These are phyloP conservation scores for Aspergillus brunneoviolaceus DNA, from an alignment of 2,329 filamentous ascomycete genomes.

Conservation along the genomic window DNA sequence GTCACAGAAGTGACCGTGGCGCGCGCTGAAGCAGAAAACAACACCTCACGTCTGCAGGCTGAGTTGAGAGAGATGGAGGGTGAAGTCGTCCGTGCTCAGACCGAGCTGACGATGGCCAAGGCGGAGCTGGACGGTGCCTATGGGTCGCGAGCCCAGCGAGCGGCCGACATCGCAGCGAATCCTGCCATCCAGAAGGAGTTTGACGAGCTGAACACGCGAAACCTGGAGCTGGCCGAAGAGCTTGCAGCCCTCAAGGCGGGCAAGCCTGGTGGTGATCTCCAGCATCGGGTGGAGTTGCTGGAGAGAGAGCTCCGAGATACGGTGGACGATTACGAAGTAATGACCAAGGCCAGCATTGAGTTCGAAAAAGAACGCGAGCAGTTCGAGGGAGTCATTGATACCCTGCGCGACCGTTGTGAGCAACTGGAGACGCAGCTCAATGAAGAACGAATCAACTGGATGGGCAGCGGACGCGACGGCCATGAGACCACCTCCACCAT, in stretches of 20 bases:
- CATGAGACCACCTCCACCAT: slow-evolving; percentile 64
- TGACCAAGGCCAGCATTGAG: slow-evolving; percentile 68
- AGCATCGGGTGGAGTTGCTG: slow-evolving; percentile 54
- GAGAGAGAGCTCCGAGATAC: slow-evolving; percentile 67
- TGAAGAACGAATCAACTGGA: slow-evolving; percentile 66
- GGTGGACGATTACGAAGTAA: slow-evolving; percentile 67
- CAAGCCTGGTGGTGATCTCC: slow-evolving; percentile 39
- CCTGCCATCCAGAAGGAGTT: slow-evolving; percentile 60
- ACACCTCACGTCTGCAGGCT: slow-evolving; percentile 44
- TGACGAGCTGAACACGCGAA: slow-evolving; percentile 53
- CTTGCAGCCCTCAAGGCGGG: slow-evolving; percentile 45
- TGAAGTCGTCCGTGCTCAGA: slow-evolving; percentile 65
- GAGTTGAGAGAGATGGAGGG: slow-evolving; percentile 58
- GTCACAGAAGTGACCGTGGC: slow-evolving; percentile 30
- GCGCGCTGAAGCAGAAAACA: slow-evolving; percentile 36
- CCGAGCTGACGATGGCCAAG: slow-evolving; percentile 83
- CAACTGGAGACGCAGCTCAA: slow-evolving; percentile 62
- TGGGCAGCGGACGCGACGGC: slow-evolving; percentile 53
- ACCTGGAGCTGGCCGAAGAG: slow-evolving; percentile 49
- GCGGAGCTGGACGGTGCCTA: slow-evolving; percentile 95
- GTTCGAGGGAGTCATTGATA: slow-evolving; percentile 64
- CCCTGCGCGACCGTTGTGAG: slow-evolving; percentile 63
- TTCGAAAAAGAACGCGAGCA: slow-evolving; percentile 69
- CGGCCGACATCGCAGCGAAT: slow-evolving; percentile 63
- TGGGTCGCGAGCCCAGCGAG: slow-evolving; percentile 68